Evolutionary conservation across 2,329 filamentous ascomycete species (phyloP).

Genomic region (Didymella keratinophila): DNA sequence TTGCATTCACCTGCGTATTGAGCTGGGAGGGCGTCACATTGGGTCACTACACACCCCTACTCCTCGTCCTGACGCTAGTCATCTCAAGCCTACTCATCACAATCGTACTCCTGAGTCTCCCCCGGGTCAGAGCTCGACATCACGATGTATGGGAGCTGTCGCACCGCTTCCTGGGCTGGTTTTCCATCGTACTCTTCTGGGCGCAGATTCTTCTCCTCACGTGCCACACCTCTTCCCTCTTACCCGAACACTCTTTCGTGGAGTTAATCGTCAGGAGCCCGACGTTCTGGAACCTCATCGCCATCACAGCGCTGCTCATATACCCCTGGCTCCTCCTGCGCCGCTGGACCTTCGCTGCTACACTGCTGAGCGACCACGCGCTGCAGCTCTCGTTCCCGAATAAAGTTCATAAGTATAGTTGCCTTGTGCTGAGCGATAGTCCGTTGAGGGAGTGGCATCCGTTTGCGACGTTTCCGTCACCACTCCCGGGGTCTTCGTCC

Average conservation of each 20-base stretch:
- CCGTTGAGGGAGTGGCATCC: constrained; percentile 49
- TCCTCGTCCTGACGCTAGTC: constrained; percentile 33
- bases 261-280: constrained; percentile 23
- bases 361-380: constrained; percentile 75
- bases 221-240: background rate
- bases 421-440: constrained; percentile 36
- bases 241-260: background rate
- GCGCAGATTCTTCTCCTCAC: constrained; percentile 32
- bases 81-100: constrained; percentile 30
- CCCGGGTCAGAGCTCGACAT: constrained; percentile 28
- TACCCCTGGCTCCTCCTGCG: constrained; percentile 78
- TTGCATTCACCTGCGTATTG: constrained; percentile 49
- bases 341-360: constrained; percentile 69
- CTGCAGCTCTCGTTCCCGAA: constrained; percentile 66
- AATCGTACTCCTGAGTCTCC: constrained; percentile 39
- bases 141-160: constrained; percentile 48
- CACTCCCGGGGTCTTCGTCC: constrained; percentile 20
- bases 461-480: constrained; percentile 48
- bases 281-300: constrained; percentile 70
- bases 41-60: constrained; percentile 16
- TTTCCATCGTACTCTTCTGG: constrained; percentile 42
- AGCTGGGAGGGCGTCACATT: constrained; percentile 32
- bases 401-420: constrained; percentile 41
- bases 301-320: constrained; percentile 70
- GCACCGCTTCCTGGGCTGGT: constrained; percentile 49